These are phyloP conservation scores for Coemansia sp. DNA, from an alignment of 192 early-diverging fungal species.

Conservation along the genomic window DNA sequence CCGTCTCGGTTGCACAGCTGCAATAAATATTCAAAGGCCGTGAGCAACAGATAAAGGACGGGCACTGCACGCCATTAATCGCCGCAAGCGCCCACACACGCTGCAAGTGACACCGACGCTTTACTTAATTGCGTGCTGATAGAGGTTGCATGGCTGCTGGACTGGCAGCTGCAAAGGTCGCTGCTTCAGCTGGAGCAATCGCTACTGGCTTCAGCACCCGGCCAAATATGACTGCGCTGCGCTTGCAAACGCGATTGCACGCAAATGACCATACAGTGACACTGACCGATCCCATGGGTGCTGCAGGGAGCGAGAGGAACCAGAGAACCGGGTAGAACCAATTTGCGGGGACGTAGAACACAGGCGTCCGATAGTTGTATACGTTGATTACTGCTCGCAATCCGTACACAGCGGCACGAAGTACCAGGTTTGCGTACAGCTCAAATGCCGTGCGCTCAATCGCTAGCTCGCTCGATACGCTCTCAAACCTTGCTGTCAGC, in stretches of 20 bases:
- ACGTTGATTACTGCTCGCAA: slow-evolving; percentile 59
- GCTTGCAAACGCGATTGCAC: slow-evolving; percentile 60
- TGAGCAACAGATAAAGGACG: no score
- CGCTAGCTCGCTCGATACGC: slow-evolving; percentile 56
- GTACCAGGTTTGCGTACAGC: slow-evolving; percentile 66
- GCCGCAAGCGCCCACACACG: no score
- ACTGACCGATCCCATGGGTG: slow-evolving; percentile 74
- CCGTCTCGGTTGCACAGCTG: no score
- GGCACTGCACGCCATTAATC: no score
- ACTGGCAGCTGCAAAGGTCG: not conserved
- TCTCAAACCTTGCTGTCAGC: slow-evolving; percentile 64
- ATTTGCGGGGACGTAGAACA: slow-evolving; percentile 71
- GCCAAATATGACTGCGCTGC: slow-evolving; percentile 24
- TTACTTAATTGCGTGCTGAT: no score
- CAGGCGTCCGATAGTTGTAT: slow-evolving; percentile 63
- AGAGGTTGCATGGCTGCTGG: no score
- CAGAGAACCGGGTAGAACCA: slow-evolving; percentile 75
- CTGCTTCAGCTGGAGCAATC: not conserved
- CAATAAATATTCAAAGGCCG: no score
- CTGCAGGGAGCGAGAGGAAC: slow-evolving; percentile 66
- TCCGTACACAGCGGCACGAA: slow-evolving; percentile 63
- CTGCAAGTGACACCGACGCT: no score
- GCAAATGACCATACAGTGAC: slow-evolving; percentile 72
- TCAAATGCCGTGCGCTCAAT: slow-evolving; percentile 69
- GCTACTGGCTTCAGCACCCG: slow-evolving; percentile 19